Evolutionary conservation across 192 early-diverging fungal genomes (phyloP), one percentile per base, ranked within the genome.

Genomic region (Linderina pennispora): DNA sequence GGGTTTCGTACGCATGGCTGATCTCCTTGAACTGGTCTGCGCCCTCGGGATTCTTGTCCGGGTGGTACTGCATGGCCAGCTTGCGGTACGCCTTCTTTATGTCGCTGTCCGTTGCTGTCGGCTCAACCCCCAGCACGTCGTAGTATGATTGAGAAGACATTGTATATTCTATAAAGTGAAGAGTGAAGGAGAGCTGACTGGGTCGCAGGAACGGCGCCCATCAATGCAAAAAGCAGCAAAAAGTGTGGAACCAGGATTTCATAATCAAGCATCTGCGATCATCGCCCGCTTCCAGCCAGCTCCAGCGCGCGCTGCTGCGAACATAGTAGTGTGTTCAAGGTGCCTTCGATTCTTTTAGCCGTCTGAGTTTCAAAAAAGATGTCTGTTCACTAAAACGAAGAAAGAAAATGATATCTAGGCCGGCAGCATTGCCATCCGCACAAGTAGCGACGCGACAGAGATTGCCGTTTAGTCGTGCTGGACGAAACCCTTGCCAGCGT

Each of bases 1-100:
- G 79, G 28, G 84, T 66, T 53, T 88, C 86, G 64, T 90, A 90
- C 8, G 88, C 88, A 55, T 88, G 84, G 52, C 82, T 84, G 40
- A 90, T 86, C 22, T 88, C 86, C 54, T 88, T 88, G 76, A 90
- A 90, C 65, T 77, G 67, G 41, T 89, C 83, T 20, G 75, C 77
- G 35, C 81, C 84, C 38, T 79, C 80, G 8, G 84, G 78, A 66
- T 88, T 89, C 75, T 81, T 66, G 53, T 77, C 74, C 0, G 81
- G 81, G 40, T 82, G 81, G 35, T 71, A 65, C 52, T 72, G 65
- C 52, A 84, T 77, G 20, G 83, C 83, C 43, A 80, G 67, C 34
- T 51, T 45, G 23, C 78, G 65, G 49, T 82, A 82, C n/a, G 80
- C 75, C 18, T 54, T 55, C 40, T 71, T 76, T 34, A 76, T 69